Evolutionary conservation across 805 yeast genomes (phyloP).

Genomic region (Yamadazyma paraphyllophila): DNA sequence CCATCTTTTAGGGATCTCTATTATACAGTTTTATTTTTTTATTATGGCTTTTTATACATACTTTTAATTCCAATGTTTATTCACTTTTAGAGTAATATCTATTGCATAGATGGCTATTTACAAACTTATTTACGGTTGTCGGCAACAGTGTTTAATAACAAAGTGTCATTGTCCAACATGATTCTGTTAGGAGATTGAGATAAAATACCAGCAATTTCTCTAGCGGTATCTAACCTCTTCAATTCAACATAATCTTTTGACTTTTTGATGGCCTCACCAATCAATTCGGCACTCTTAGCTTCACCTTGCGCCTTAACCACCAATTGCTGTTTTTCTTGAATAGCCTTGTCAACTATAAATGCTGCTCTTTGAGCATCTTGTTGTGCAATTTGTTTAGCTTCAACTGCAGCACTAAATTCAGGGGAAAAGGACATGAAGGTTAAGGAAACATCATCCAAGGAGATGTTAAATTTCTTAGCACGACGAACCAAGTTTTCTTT

Average conservation of each 20-base stretch:
- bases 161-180: constrained; percentile 86
- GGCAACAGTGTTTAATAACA: constrained; percentile 81
- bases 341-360: constrained; percentile 92
- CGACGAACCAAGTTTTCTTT: constrained; percentile 89
- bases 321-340: constrained; percentile 95
- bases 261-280: constrained; percentile 98
- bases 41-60: background rate
- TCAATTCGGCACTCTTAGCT: constrained; percentile 94
- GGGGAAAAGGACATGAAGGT: constrained; percentile 98
- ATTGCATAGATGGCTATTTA: constrained; percentile 5
- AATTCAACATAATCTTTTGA: constrained; percentile 94
- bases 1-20: constrained; percentile 49
- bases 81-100: background rate
- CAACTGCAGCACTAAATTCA: constrained; percentile 96
- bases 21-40: background rate
- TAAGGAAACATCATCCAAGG: constrained; percentile 92
- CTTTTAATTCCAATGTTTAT: background rate
- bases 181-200: constrained; percentile 89
- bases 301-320: constrained; percentile 98
- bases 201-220: constrained; percentile 86
- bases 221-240: constrained; percentile 94
- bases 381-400: constrained; percentile 98
- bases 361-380: constrained; percentile 99
- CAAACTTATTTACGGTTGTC: constrained; percentile 58
- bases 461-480: constrained; percentile 83